Evolutionary conservation across 179 eudicot species (phyloP).

Genomic region (Gypsophila paniculata): DNA sequence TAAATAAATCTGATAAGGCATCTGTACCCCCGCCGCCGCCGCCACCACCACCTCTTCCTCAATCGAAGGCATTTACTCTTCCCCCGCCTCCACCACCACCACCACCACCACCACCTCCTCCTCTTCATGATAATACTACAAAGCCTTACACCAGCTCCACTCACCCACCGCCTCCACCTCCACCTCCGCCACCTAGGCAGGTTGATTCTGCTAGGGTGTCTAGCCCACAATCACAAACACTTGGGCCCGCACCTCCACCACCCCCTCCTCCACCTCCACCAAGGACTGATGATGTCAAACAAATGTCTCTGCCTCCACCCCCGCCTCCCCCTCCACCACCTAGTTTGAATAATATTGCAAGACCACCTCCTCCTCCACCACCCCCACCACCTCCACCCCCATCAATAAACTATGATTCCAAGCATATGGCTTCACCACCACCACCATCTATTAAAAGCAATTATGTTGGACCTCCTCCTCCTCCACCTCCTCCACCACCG

Average conservation of each 20-base stretch:
- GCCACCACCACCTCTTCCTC: slow-evolving; percentile 8
- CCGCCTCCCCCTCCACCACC: slow-evolving; percentile 38
- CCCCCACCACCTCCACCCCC: slow-evolving; percentile 42
- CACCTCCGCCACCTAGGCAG: slow-evolving; percentile 26
- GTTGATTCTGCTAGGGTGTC: neutral
- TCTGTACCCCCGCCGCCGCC: slow-evolving; percentile 29
- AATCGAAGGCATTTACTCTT: neutral
- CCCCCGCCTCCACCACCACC: neutral
- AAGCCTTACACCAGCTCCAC: slow-evolving; percentile 2
- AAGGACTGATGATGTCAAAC: slow-evolving; percentile 21
- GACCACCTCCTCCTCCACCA: slow-evolving; percentile 31
- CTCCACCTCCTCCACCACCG: slow-evolving; percentile 29
- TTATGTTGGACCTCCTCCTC: slow-evolving; percentile 17
- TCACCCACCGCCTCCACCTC: slow-evolving; percentile 26
- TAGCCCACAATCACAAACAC: slow-evolving; percentile 24
- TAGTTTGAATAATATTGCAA: neutral
- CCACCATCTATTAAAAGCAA: slow-evolving; percentile 20
- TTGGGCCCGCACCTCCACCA: slow-evolving; percentile 20
- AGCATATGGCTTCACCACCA: slow-evolving; percentile 28
- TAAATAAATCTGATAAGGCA: slow-evolving; percentile 20
- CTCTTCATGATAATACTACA: neutral
- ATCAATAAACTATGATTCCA: neutral
- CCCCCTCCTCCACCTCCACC: slow-evolving; percentile 30
- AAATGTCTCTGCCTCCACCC: slow-evolving; percentile 20
- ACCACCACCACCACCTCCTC: neutral